Base-by-base conservation (phyloP, 1,284 basidiomycete genomes). In the Microbotryum saponariae region DNA sequence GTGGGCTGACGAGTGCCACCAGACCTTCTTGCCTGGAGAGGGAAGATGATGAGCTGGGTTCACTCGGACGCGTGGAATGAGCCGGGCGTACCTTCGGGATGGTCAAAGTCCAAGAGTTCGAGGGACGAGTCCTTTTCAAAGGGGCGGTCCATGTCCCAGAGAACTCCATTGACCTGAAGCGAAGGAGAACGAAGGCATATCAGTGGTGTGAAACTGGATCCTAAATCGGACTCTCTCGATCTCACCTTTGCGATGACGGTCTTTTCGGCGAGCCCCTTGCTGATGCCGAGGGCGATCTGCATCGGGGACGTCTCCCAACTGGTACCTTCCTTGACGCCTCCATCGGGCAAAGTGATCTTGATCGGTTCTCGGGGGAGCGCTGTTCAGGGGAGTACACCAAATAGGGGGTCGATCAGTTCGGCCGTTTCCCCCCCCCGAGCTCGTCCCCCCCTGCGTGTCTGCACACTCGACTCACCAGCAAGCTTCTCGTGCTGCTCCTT, bases 1-100 rank as follows among this genome's bases (percentile, higher is more conserved):
- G 78, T 98, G 96, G 0, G 96, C 96, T 14, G 93, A 97, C 27
- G 94, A 97, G 76, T 98, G 96, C 96, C 96, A 99, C 80, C 98
- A 99, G 44, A 98, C 96, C 71, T 86, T 87, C 76, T 94, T 91
- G 60, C 91, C 87, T 88, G 70, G 18, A 51, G n/a, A 10, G n/a
- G 7, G 51, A 18, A 58, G 21, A n/a, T 12, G 9, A 45, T 54
- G 2, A 45, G 46, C 18, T 8, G 25, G 3, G 46, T 25, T 21
- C 45, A 14, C 6, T 8, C 7, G 49, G 25, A 0, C 7, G 27
- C 18, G 46, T 45, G 2, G 37, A 42, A 12, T 14, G 37, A 42
- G 14, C 77, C 72, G 68, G 31, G 31, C 31, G 2, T 71, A 83
- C 92, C 94, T 81, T 97, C 92, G 10, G 89, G 87, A 67, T 93